Percentiles rank a stretch among this genome's conserved stretches.
phyloP scores from a whole-genome alignment of 352 stramenopile species.

The Pilasporangium apinafurcum region DNA sequence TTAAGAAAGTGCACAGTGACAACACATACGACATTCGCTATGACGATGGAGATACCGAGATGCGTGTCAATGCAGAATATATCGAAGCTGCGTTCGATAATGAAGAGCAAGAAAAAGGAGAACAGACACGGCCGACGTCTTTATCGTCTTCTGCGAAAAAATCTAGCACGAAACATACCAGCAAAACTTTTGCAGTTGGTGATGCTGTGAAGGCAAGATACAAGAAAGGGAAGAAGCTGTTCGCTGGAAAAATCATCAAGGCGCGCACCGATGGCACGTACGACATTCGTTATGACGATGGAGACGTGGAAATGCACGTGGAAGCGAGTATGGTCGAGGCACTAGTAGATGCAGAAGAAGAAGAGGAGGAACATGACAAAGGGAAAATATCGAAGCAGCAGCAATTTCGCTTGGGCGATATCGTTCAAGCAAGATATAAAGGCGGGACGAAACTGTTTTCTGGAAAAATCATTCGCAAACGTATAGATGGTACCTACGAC shows the following conservation, averaged over 20 bases:
- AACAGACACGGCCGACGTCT: constrained; percentile 3
- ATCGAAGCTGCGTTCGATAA: constrained; percentile 10
- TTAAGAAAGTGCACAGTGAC: constrained; percentile 40
- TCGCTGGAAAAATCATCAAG: constrained; percentile 47
- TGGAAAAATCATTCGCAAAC: constrained; percentile 49
- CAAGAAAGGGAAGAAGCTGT: constrained; percentile 65
- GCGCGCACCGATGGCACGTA: constrained; percentile 57
- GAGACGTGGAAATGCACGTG: constrained; percentile 36
- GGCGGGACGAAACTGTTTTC: constrained; percentile 50
- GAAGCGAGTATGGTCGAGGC: constrained; percentile 1
- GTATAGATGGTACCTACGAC: constrained; percentile 61
- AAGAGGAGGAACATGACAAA: not conserved
- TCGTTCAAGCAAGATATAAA: constrained; percentile 57
- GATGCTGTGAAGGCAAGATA: constrained; percentile 51
- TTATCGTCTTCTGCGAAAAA: constrained; percentile 1
- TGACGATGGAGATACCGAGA: constrained; percentile 55
- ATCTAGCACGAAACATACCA: not conserved
- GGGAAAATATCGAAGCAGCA: constrained; percentile 16
- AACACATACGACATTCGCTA: constrained; percentile 62
- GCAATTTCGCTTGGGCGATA: constrained; percentile 49
- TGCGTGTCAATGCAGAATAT: constrained; percentile 18
- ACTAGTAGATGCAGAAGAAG: constrained; percentile 5
- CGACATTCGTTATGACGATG: constrained; percentile 62
- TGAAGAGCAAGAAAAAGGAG: constrained; percentile 1
- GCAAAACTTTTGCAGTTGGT: constrained; percentile 1